Percentiles rank a stretch among this genome's conserved stretches.
Evolutionary conservation across 73 alveolate genomes (phyloP).

Genomic region (Paramecium pentaurelia): DNA sequence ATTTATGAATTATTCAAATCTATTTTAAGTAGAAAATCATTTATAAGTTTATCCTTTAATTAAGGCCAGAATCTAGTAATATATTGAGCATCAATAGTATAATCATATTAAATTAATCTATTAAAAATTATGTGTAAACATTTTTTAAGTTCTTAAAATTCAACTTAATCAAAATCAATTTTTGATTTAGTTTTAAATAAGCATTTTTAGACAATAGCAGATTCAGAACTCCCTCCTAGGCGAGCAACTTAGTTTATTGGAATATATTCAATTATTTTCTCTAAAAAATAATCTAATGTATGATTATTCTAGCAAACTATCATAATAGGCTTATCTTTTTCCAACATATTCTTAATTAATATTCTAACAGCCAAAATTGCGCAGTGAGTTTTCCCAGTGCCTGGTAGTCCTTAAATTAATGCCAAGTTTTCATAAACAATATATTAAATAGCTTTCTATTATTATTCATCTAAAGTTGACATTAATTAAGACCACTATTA

Average conservation of each 20-base stretch:
- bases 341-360: constrained; percentile 23
- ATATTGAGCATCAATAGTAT: not conserved
- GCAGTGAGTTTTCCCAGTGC: constrained; percentile 90
- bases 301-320: constrained; percentile 51
- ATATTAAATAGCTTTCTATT: constrained; percentile 64
- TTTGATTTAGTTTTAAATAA: not conserved
- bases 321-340: not conserved
- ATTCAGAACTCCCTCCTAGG: constrained; percentile 77
- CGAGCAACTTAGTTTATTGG: constrained; percentile 58
- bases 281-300: constrained; percentile 47
- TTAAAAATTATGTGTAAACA: not conserved
- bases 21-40: not conserved
- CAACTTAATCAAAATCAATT: not conserved
- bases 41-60: not conserved
- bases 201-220: constrained; percentile 37
- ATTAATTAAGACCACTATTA: not conserved
- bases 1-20: not conserved
- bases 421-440: constrained; percentile 69
- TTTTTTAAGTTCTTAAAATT: not conserved
- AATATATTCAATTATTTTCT: not conserved
- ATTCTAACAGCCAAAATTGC: constrained; percentile 75
- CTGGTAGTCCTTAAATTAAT: constrained; percentile 92
- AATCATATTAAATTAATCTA: not conserved
- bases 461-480: constrained; percentile 62
- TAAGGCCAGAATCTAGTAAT: not conserved